Percentiles rank a stretch among this genome's conserved stretches.
Evolutionary conservation across 306 rosid species (phyloP).

Genomic region (Sechiopsis laciniata): DNA sequence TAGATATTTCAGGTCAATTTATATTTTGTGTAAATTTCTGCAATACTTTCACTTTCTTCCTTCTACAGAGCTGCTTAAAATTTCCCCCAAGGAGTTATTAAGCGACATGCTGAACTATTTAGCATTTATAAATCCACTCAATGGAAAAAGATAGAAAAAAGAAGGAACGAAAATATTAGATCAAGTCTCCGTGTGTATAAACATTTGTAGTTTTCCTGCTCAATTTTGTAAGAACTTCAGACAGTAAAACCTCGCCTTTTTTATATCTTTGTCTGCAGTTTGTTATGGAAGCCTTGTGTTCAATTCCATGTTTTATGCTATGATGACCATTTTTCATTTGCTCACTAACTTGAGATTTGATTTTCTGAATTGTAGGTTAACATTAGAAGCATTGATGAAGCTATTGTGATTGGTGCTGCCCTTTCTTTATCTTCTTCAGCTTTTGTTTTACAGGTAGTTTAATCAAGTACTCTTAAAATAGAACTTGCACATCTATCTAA

Average conservation of each 20-base stretch:
- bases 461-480: conserved; percentile 11
- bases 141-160: background rate
- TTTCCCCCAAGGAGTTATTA: background rate
- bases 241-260: background rate
- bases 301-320: background rate
- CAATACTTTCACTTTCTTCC: background rate
- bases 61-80: background rate
- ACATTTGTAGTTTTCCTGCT: background rate
- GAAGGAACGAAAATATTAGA: background rate
- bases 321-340: conserved; percentile 17
- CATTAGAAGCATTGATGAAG: conserved; percentile 96
- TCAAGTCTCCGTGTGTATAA: background rate
- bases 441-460: conserved; percentile 90
- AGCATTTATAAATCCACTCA: background rate
- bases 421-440: conserved; percentile 97
- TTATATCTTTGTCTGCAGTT: background rate
- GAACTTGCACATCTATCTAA: background rate
- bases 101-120: background rate
- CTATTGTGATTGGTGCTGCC: conserved; percentile 96
- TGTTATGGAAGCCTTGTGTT: background rate
- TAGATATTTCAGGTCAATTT: background rate
- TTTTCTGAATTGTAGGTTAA: conserved; percentile 58
- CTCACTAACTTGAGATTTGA: background rate
- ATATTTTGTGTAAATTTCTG: background rate
- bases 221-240: background rate